A percentile compares a stretch with the other conserved stretches of the same genome.
These are phyloP conservation scores for Hypoxylon fuscum DNA, from an alignment of 495 filamentous ascomycete species.

Conservation along the genomic window DNA sequence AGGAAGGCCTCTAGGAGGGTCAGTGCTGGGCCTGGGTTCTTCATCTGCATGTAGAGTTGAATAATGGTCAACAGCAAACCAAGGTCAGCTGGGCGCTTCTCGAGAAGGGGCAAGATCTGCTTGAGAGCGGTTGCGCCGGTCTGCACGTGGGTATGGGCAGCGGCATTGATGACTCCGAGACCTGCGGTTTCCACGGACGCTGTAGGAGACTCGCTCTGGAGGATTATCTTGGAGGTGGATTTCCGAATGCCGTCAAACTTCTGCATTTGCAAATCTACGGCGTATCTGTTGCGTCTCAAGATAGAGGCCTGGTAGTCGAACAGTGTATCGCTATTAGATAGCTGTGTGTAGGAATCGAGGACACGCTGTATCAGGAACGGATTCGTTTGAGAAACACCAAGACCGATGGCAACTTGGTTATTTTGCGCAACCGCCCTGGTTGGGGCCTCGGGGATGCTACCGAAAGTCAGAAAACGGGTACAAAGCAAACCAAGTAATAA, in stretches of 20 bases:
- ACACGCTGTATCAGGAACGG: conserved; percentile 80
- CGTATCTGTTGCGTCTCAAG: conserved; percentile 73
- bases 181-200: conserved; percentile 65
- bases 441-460: conserved; percentile 79
- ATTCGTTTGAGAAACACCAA: conserved; percentile 67
- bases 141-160: conserved; percentile 72
- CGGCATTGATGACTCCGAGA: conserved; percentile 81
- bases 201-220: conserved; percentile 58
- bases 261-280: conserved; percentile 76
- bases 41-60: conserved; percentile 79
- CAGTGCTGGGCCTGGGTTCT: conserved; percentile 81
- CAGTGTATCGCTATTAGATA: conserved; percentile 71
- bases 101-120: conserved; percentile 75
- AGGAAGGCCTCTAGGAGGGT: conserved; percentile 78
- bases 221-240: conserved; percentile 69
- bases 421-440: conserved; percentile 81
- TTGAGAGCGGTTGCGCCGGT: conserved; percentile 76
- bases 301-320: conserved; percentile 79
- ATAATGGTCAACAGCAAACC: conserved; percentile 84
- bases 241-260: conserved; percentile 79
- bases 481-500: background rate
- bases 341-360: conserved; percentile 64
- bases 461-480: conserved; percentile 31
- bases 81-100: conserved; percentile 80
- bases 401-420: conserved; percentile 72